Evolutionary conservation across 768 basidiomycete species (phyloP).

Genomic region (Agaricus sinodeliciosus): DNA sequence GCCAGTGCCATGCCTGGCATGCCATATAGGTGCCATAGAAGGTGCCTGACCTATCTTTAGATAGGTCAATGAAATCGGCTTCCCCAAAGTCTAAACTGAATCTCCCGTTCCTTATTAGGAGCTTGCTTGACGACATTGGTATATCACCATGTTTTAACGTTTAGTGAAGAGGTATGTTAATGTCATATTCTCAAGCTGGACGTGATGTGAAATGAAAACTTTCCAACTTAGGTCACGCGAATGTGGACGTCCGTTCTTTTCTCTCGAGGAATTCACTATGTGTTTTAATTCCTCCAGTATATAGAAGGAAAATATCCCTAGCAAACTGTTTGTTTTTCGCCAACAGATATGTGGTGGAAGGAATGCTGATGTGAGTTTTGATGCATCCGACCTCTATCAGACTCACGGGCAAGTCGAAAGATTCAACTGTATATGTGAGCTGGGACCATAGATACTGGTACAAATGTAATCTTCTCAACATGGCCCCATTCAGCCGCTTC

Average conservation of each 20-base stretch:
- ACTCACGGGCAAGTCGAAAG: constrained; percentile 7
- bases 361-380: constrained; percentile 18
- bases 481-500: constrained; percentile 14
- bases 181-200: neutral
- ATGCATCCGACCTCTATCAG: neutral
- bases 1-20: neutral
- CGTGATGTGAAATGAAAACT: neutral
- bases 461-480: neutral
- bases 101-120: constrained; percentile 12
- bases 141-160: constrained; percentile 20
- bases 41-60: neutral
- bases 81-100: too few relatives aligned
- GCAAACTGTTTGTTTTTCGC: constrained; percentile 20
- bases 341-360: constrained; percentile 23
- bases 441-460: too few relatives aligned
- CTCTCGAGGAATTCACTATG: neutral
- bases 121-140: constrained; percentile 21
- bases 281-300: neutral
- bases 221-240: constrained; percentile 12
- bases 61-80: too few relatives aligned
- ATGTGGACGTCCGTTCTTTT: constrained; percentile 19
- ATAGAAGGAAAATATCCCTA: constrained; percentile 17
- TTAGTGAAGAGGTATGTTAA: constrained; percentile 18
- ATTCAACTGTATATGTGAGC: constrained; percentile 23
- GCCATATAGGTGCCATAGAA: neutral